Evolutionary conservation across 1,284 basidiomycete genomes (phyloP), one percentile per base, ranked within the genome.

Genomic region (Boletus sp.): DNA sequence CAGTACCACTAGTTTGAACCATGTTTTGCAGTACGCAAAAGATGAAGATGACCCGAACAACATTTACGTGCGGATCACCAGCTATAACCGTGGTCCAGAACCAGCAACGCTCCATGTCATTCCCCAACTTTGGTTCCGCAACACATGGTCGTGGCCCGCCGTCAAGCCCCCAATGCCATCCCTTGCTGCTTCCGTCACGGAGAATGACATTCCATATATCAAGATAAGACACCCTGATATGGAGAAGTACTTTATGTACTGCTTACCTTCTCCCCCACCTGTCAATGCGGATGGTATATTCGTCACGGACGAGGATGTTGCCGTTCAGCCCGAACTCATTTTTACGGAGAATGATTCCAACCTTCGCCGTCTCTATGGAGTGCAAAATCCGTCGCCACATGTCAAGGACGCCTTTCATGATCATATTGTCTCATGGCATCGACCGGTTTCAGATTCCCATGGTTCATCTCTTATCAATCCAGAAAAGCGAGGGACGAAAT

Each of bases 361-460:
- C 75, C 95, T 88, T 67, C 79, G 81, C 61, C 81, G 95, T 50
- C 77, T 99, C 27, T 99, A 97, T 67, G 85, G 85, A 29, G 94
- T 91, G 20, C 72, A 82, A 58, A 97, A 98, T 72, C 74, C 80
- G 49, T 84, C 82, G 0, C 78, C 81, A 2, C 94, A 86, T 65
- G 90, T 91, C 61, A 99, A 99, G 72, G 95, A 99, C 62, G 94
- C 88, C n/a, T 98, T 99, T 77, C 94, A 99, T 64, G 94, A 98
- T 66, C 90, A 98, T 65, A 90, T 98, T 66, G 84, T 98, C 54
- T 84, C 84, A 4, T 75, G 74, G 13, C 94, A 97, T 69, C 84
- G 91, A 45, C 87, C 71, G 32, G 47, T 57, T 13, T 66, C 71
- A 5, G 47, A 59, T 5, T 17, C n/a, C 33, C 17, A 16, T 34